These are phyloP conservation scores for Phalaenopsis aphrodite DNA, from an alignment of 106 monocot genomes.

Conservation along the genomic window DNA sequence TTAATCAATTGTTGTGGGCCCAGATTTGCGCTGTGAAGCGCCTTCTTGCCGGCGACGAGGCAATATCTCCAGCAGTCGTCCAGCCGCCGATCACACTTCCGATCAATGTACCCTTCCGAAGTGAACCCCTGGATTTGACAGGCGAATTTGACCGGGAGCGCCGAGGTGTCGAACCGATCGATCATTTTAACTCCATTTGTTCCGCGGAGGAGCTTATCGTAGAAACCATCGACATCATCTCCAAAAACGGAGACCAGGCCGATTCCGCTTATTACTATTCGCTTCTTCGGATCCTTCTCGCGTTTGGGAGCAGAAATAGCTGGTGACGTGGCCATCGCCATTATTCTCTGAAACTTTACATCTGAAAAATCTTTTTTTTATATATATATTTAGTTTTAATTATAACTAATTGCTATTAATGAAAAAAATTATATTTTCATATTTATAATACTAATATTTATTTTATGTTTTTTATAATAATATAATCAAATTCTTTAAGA, in stretches of 20 bases:
- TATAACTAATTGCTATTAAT: too few species aligned
- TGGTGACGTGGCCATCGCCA: neutral
- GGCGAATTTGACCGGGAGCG: constrained; percentile 19
- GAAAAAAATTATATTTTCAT: too few species aligned
- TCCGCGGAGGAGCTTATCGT: constrained; percentile 28
- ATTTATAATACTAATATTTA: too few species aligned
- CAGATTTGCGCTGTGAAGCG: constrained; percentile 21
- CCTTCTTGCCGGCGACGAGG: constrained; percentile 29
- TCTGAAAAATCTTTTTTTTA: neutral
- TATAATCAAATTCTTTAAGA: too few species aligned
- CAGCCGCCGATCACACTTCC: constrained; percentile 15
- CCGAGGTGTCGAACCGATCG: constrained; percentile 28
- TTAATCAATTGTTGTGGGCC: constrained; percentile 10
- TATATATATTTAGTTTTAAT: too few species aligned
- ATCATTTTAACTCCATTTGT: constrained; percentile 23
- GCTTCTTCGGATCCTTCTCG: constrained; percentile 33
- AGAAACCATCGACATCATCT: constrained; percentile 22
- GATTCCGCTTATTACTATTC: constrained; percentile 35
- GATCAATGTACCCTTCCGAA: constrained; percentile 14
- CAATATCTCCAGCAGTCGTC: constrained; percentile 35
- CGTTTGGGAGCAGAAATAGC: constrained; percentile 16
- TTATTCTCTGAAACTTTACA: neutral
- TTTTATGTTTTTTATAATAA: too few species aligned
- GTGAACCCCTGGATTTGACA: constrained; percentile 19
- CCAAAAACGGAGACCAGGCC: constrained; percentile 33